Evolutionary conservation across 805 yeast genomes (phyloP).

Genomic region (Candida mattraensis): DNA sequence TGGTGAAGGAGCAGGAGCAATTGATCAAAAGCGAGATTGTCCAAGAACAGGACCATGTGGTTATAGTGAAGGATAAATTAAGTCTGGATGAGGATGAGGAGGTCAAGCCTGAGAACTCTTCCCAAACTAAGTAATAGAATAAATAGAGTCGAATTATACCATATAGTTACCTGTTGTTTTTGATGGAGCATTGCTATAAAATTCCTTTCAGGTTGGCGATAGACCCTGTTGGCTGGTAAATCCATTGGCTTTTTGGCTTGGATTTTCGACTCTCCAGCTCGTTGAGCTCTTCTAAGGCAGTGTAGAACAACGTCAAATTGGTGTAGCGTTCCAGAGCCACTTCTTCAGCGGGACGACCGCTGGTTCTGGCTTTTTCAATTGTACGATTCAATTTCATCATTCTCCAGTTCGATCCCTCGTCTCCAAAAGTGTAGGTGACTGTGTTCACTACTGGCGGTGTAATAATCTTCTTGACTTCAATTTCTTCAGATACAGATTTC

Average conservation of each 20-base stretch:
- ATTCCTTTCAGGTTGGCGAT: constrained; percentile 23
- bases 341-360: constrained; percentile 21
- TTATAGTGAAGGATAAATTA: constrained; percentile 61
- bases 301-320: constrained; percentile 27
- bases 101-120: constrained; percentile 6
- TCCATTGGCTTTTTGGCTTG: constrained; percentile 17
- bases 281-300: constrained; percentile 35
- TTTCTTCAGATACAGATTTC: not conserved
- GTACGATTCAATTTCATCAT: constrained; percentile 35
- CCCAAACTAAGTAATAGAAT: constrained; percentile 2
- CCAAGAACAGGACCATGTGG: constrained; percentile 66
- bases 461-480: too few species aligned
- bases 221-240: constrained; percentile 28
- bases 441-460: constrained; percentile 7
- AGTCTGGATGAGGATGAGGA: constrained; percentile 51
- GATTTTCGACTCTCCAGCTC: constrained; percentile 27
- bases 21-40: constrained; percentile 85
- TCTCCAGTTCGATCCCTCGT: constrained; percentile 39
- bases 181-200: constrained; percentile 4
- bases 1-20: constrained; percentile 76
- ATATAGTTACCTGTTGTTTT: too few species aligned
- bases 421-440: constrained; percentile 38
- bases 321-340: constrained; percentile 33
- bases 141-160: too few species aligned
- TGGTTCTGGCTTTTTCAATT: constrained; percentile 21